A percentile compares a stretch with the other conserved stretches of the same genome.
These are phyloP conservation scores for Pichia nakasei DNA, from an alignment of 805 yeast species.

Conservation along the genomic window DNA sequence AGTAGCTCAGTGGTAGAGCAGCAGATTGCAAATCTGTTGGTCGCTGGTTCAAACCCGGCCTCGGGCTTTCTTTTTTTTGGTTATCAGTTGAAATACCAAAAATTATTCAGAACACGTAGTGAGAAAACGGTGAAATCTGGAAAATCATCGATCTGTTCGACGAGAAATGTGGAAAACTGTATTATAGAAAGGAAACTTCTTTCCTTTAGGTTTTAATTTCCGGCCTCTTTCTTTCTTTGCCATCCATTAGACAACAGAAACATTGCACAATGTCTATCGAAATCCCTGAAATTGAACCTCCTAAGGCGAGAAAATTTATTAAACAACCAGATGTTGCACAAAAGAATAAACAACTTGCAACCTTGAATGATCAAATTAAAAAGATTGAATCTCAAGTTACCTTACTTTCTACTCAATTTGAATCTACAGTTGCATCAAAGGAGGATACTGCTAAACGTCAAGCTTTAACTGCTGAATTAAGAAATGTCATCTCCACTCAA, in stretches of 20 bases:
- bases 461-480: slow-evolving; percentile 35
- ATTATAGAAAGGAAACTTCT: neutral
- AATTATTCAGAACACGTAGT: neutral
- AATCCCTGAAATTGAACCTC: slow-evolving; percentile 17
- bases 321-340: slow-evolving; percentile 68
- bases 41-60: slow-evolving; percentile 95
- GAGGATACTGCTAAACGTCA: slow-evolving; percentile 45
- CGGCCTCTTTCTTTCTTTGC: neutral
- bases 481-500: slow-evolving; percentile 34
- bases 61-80: slow-evolving; percentile 43
- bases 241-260: neutral
- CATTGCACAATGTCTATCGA: slow-evolving; percentile 4
- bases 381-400: slow-evolving; percentile 47
- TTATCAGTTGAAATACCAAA: neutral
- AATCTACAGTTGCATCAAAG: slow-evolving; percentile 42
- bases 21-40: slow-evolving; percentile 99
- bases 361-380: slow-evolving; percentile 52
- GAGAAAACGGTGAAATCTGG: neutral
- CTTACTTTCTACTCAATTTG: slow-evolving; percentile 46
- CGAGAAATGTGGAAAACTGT: neutral
- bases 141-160: neutral
- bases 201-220: neutral
- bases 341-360: slow-evolving; percentile 49
- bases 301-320: slow-evolving; percentile 40
- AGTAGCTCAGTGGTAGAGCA: slow-evolving; percentile 98